Conservation (phyloP, 2,329 filamentous ascomycete genomes). For the Fonsecaea multimorphosa region DNA sequence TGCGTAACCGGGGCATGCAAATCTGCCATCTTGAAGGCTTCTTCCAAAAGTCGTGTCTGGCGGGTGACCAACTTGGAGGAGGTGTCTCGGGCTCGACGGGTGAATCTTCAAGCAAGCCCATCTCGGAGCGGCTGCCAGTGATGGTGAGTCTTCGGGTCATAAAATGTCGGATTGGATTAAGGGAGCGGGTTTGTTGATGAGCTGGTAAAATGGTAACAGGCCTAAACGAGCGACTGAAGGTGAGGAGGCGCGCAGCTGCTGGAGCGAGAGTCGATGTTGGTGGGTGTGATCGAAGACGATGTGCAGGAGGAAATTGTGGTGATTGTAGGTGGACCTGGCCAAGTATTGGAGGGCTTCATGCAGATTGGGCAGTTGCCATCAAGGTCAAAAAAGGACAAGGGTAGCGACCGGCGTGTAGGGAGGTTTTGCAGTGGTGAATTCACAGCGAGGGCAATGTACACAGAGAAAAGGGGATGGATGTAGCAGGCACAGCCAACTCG, state of each 20-base stretch:
- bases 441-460: constrained; percentile 5
- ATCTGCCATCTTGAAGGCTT: constrained; percentile 41
- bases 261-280: constrained; percentile 5
- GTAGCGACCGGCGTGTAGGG: constrained; percentile 18
- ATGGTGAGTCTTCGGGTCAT: constrained; percentile 40
- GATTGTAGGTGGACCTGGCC: constrained; percentile 12
- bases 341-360: constrained; percentile 23
- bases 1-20: constrained; percentile 39
- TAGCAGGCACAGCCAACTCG: constrained; percentile 25
- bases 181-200: not conserved
- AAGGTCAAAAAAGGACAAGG: constrained; percentile 2
- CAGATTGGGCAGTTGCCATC: constrained; percentile 20
- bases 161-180: not conserved
- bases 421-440: not conserved
- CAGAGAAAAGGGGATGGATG: not conserved
- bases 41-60: constrained; percentile 39
- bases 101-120: constrained; percentile 38
- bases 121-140: constrained; percentile 38
- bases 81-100: constrained; percentile 36
- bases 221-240: constrained; percentile 29
- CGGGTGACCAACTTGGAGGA: constrained; percentile 38
- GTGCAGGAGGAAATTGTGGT: constrained; percentile 22
- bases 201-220: constrained; percentile 13
- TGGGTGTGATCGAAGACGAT: constrained; percentile 13
- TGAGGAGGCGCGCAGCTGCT: constrained; percentile 18